phyloP scores from a whole-genome alignment of 2,329 filamentous ascomycete species.

The Sporothrix mexicana region DNA sequence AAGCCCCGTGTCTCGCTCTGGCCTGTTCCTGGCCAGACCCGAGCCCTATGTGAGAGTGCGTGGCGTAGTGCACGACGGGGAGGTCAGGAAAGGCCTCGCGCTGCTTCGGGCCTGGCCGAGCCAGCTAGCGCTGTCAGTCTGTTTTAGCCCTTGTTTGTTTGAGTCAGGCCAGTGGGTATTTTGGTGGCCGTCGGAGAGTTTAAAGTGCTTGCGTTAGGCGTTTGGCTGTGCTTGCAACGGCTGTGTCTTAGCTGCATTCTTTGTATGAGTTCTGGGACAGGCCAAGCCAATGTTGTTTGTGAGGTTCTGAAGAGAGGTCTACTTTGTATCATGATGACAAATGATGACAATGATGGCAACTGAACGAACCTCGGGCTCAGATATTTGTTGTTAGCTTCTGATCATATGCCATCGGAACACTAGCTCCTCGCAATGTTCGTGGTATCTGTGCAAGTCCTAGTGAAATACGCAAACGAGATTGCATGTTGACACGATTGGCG shows the following conservation, averaged over 20 bases:
- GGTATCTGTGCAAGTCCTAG: neutral
- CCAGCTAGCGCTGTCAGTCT: constrained; percentile 5
- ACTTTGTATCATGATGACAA: too few relatives aligned
- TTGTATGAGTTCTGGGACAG: neutral
- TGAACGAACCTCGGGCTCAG: too few relatives aligned
- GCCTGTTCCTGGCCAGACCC: neutral
- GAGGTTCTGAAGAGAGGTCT: neutral
- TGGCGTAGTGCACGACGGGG: constrained; percentile 23
- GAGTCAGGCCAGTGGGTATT: neutral
- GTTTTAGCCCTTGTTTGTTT: constrained; percentile 12
- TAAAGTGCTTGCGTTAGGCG: constrained; percentile 24
- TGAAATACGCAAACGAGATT: neutral
- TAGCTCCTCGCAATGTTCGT: neutral
- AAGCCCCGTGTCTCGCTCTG: constrained; percentile 11
- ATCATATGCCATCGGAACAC: too few relatives aligned
- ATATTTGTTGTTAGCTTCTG: neutral
- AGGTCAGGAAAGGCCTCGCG: constrained; percentile 30
- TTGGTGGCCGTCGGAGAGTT: neutral
- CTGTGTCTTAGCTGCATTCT: constrained; percentile 22
- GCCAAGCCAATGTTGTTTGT: neutral
- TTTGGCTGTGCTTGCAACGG: constrained; percentile 5
- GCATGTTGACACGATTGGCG: neutral
- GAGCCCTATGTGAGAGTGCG: constrained; percentile 12
- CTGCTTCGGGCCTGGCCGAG: constrained; percentile 22
- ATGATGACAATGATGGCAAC: neutral